Percentiles rank a stretch among this genome's conserved stretches.
Evolutionary conservation across 2,329 filamentous ascomycete species (phyloP).

Genomic region (Pochonia chlamydosporia): DNA sequence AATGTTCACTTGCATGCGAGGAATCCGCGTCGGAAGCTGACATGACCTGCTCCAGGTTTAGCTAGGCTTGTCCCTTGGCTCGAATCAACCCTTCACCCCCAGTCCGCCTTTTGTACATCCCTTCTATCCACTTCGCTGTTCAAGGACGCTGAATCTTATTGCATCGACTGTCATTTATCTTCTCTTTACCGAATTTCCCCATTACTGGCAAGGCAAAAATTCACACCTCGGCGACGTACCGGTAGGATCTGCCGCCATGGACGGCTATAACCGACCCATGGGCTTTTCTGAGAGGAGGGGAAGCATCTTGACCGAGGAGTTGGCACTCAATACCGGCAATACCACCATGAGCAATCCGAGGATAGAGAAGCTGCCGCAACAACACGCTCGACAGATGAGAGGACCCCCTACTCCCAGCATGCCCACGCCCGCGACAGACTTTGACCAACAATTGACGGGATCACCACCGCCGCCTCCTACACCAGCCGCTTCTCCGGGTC

Average conservation of each 20-base stretch:
- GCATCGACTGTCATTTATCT: neutral
- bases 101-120: neutral
- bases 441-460: conserved; percentile 54
- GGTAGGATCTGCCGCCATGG: conserved; percentile 19
- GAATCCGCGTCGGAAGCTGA: conserved; percentile 11
- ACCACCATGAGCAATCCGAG: conserved; percentile 35
- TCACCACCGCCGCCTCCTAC: conserved; percentile 61
- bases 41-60: conserved; percentile 6
- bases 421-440: conserved; percentile 58
- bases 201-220: neutral
- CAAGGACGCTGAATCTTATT: neutral
- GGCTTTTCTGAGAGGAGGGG: conserved; percentile 58
- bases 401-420: conserved; percentile 63
- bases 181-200: neutral
- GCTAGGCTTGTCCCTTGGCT: conserved; percentile 8
- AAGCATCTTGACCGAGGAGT: conserved; percentile 51
- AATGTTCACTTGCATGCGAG: neutral
- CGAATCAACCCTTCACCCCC: neutral
- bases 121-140: neutral
- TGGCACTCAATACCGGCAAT: conserved; percentile 46
- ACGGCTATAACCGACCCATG: conserved; percentile 38
- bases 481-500: conserved; percentile 59
- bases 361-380: conserved; percentile 44
- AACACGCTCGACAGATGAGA: conserved; percentile 35
- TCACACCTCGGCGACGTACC: neutral